Percentiles rank a stretch among this genome's conserved stretches.
Evolutionary conservation across 768 basidiomycete genomes (phyloP).

Genomic region (Paxillus rubicundulus): DNA sequence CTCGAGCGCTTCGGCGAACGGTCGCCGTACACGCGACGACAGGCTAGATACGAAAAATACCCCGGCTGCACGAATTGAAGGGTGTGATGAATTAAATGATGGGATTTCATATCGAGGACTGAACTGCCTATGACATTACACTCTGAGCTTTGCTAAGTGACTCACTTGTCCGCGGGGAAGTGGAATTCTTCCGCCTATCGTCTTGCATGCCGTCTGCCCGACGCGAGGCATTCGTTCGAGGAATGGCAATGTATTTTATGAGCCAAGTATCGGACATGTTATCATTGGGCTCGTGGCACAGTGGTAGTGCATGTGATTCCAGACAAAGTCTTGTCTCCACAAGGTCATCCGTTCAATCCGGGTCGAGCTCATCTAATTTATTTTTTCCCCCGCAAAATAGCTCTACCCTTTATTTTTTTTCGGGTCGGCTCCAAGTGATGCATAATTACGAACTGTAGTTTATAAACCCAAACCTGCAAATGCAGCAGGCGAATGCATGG

Average conservation of each 20-base stretch:
- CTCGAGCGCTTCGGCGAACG: slow-evolving; percentile 4
- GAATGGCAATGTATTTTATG: too few relatives aligned
- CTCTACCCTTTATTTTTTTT: too few relatives aligned
- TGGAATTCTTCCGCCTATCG: slow-evolving; percentile 5
- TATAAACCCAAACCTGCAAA: not conserved
- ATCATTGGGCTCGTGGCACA: slow-evolving; percentile 34
- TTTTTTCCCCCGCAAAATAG: too few relatives aligned
- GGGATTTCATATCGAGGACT: not conserved
- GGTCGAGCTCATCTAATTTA: slow-evolving; percentile 41
- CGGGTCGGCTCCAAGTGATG: too few relatives aligned
- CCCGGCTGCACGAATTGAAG: not conserved
- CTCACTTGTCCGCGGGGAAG: not conserved
- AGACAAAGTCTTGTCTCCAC: slow-evolving; percentile 30
- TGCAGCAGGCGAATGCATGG: slow-evolving; percentile 15
- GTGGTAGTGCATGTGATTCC: slow-evolving; percentile 42
- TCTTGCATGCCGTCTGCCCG: slow-evolving; percentile 22
- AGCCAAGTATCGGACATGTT: too few relatives aligned
- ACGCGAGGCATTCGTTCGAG: slow-evolving; percentile 5
- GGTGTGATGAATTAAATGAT: not conserved
- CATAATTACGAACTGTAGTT: too few relatives aligned
- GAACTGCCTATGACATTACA: too few relatives aligned
- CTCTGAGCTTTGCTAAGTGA: not conserved
- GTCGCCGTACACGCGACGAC: too few relatives aligned
- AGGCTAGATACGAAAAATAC: too few relatives aligned
- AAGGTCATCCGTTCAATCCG: slow-evolving; percentile 49